These are phyloP conservation scores for Letharia lupina DNA, from an alignment of 495 filamentous ascomycete genomes.

Conservation along the genomic window DNA sequence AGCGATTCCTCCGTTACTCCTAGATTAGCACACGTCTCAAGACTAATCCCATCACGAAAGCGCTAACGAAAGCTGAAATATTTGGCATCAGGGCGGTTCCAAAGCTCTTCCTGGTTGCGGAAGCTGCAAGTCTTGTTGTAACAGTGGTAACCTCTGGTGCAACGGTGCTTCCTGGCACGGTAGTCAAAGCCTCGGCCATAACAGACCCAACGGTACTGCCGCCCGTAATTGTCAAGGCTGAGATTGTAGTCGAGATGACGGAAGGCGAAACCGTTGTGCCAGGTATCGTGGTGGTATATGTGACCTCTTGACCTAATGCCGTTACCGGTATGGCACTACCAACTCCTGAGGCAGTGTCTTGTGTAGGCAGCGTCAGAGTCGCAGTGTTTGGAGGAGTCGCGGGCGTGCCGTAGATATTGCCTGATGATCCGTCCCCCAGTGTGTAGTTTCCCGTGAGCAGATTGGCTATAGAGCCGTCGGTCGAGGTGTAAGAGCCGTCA, in stretches of 20 bases:
- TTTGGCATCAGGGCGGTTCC: neutral
- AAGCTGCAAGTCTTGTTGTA: conserved; percentile 15
- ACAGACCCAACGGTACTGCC: conserved; percentile 8
- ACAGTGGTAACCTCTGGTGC: conserved; percentile 16
- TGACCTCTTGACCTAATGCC: conserved; percentile 26
- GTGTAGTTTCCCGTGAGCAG: conserved; percentile 33
- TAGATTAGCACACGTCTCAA: neutral
- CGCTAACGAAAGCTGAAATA: neutral
- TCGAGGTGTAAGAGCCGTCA: conserved; percentile 29
- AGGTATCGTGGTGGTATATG: conserved; percentile 20
- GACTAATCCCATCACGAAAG: neutral
- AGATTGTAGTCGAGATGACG: conserved; percentile 10
- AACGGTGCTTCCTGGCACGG: conserved; percentile 19
- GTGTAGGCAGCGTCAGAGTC: conserved; percentile 33
- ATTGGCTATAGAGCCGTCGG: conserved; percentile 29
- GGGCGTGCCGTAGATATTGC: conserved; percentile 32
- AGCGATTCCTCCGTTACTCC: neutral
- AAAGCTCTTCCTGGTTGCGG: conserved; percentile 17
- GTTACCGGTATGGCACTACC: conserved; percentile 32
- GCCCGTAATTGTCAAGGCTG: conserved; percentile 7
- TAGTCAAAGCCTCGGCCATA: conserved; percentile 15
- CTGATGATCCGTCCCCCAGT: conserved; percentile 27
- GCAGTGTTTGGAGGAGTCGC: conserved; percentile 31
- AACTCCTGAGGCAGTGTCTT: conserved; percentile 31
- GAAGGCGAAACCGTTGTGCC: conserved; percentile 21